Evolutionary conservation across 2,329 filamentous ascomycete genomes (phyloP).

Genomic region (Calonectria honghensis): DNA sequence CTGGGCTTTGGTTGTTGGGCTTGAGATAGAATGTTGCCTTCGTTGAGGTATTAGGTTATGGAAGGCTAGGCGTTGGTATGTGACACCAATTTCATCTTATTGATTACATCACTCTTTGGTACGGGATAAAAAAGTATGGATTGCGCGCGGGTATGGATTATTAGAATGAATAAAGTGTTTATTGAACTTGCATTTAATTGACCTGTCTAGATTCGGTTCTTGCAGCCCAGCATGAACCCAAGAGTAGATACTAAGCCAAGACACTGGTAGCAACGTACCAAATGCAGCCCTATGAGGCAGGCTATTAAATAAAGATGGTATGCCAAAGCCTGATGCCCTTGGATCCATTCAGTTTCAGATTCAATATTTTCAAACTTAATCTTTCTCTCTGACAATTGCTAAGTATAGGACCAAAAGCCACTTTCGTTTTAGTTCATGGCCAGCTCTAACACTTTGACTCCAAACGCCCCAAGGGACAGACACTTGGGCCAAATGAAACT

Average conservation of each 20-base stretch:
- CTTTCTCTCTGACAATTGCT: not conserved
- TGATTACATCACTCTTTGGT: not conserved
- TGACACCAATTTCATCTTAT: not conserved
- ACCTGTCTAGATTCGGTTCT: no score
- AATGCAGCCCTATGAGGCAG: constrained; percentile 38
- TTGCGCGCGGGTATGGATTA: not conserved
- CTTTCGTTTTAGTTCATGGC: not conserved
- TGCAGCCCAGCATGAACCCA: not conserved
- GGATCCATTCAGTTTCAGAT: not conserved
- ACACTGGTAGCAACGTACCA: constrained; percentile 55
- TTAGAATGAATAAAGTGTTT: not conserved
- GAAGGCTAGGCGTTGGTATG: not conserved
- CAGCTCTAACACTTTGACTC: not conserved
- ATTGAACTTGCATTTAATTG: no score
- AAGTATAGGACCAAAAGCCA: not conserved
- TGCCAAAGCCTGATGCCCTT: not conserved
- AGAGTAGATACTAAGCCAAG: not conserved
- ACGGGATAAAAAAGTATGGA: not conserved
- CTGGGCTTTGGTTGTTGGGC: not conserved
- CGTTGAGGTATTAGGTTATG: not conserved
- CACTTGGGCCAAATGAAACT: constrained; percentile 42
- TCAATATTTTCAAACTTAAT: not conserved
- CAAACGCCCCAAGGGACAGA: constrained; percentile 40
- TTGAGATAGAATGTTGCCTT: constrained; percentile 1
- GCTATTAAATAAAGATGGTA: constrained; percentile 37